Conservation (phyloP, 257 asterid genomes). For the Vinca minor region DNA sequence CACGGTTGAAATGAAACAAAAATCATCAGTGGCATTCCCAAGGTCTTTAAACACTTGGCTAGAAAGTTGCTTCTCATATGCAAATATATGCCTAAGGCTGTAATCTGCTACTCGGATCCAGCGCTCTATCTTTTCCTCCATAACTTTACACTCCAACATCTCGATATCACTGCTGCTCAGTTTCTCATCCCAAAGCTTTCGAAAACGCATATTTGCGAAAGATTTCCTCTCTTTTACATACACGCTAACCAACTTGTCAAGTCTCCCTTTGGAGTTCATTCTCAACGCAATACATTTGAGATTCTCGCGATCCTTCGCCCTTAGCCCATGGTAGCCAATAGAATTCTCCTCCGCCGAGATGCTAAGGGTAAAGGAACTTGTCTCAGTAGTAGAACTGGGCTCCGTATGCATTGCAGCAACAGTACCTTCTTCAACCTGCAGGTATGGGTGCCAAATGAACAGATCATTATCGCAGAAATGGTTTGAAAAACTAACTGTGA, state of each 20-base stretch:
- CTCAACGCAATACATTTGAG: slow-evolving; percentile 4
- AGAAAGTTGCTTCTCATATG: slow-evolving; percentile 37
- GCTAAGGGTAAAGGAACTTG: slow-evolving; percentile 3
- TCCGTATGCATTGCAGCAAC: background rate
- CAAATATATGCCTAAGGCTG: slow-evolving; percentile 27
- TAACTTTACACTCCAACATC: slow-evolving; percentile 36
- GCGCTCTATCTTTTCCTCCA: slow-evolving; percentile 34
- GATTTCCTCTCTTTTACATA: slow-evolving; percentile 39
- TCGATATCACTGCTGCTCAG: slow-evolving; percentile 34
- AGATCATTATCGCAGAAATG: no score
- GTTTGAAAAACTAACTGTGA: no score
- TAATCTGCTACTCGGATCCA: slow-evolving; percentile 40
- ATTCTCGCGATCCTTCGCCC: background rate
- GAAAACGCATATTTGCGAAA: slow-evolving; percentile 26
- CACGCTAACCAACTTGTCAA: slow-evolving; percentile 16
- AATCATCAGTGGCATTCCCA: slow-evolving; percentile 24
- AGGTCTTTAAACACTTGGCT: slow-evolving; percentile 31
- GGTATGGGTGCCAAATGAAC: background rate
- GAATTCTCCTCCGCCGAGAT: background rate
- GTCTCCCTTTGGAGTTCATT: slow-evolving; percentile 6
- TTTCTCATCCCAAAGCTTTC: slow-evolving; percentile 32
- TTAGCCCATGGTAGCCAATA: background rate
- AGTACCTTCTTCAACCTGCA: slow-evolving; percentile 6
- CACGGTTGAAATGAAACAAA: slow-evolving; percentile 37
- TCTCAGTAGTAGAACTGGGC: slow-evolving; percentile 7